Conservation (phyloP, 371 early-diverging fungal species). For the Mortierella sp. region DNA sequence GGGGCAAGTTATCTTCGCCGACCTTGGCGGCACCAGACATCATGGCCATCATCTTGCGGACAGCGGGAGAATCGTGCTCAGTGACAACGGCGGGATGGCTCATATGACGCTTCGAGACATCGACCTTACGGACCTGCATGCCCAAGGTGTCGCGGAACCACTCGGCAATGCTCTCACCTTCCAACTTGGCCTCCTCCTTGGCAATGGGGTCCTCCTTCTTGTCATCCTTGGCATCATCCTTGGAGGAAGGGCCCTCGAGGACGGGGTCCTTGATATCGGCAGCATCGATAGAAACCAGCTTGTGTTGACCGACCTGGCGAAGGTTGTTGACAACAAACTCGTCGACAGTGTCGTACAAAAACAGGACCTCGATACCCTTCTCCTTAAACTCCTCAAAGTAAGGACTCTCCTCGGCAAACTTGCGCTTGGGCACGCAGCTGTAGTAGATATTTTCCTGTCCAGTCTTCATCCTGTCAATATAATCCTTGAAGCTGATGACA, state of each 20-base stretch:
- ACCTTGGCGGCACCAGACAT: slow-evolving; percentile 77
- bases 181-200: slow-evolving; percentile 68
- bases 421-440: slow-evolving; percentile 84
- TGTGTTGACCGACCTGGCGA: slow-evolving; percentile 79
- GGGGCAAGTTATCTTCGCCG: slow-evolving; percentile 61
- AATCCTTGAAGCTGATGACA: slow-evolving; percentile 89
- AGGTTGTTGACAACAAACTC: slow-evolving; percentile 91
- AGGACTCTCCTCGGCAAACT: slow-evolving; percentile 87
- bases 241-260: slow-evolving; percentile 55
- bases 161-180: slow-evolving; percentile 73
- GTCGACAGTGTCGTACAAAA: slow-evolving; percentile 88
- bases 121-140: slow-evolving; percentile 75
- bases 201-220: slow-evolving; percentile 53
- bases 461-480: slow-evolving; percentile 87
- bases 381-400: slow-evolving; percentile 90
- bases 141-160: slow-evolving; percentile 79
- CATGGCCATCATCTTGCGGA: slow-evolving; percentile 81
- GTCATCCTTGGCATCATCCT: slow-evolving; percentile 50
- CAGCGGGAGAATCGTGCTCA: slow-evolving; percentile 83
- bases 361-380: slow-evolving; percentile 85
- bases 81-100: slow-evolving; percentile 84
- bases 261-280: slow-evolving; percentile 69
- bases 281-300: slow-evolving; percentile 87
- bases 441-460: slow-evolving; percentile 96
- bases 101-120: slow-evolving; percentile 75